Conservation (phyloP, 2,329 filamentous ascomycete species). For the Calcarisporium arbuscula region DNA sequence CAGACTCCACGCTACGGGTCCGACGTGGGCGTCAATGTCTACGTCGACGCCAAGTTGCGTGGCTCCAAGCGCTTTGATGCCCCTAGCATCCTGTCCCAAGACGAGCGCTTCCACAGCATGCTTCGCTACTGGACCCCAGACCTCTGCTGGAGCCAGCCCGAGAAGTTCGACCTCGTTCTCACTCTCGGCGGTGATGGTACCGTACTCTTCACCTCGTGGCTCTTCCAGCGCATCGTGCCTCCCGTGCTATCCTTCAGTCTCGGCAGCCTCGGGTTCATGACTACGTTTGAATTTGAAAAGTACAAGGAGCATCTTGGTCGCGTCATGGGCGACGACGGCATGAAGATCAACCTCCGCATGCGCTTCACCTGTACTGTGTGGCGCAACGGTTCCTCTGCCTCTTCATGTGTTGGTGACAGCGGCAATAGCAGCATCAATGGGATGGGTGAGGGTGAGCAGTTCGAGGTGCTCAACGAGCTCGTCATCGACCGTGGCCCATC, state of each 20-base stretch:
- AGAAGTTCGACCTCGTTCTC: conserved; percentile 91
- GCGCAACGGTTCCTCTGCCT: conserved; percentile 54
- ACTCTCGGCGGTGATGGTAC: conserved; percentile 84
- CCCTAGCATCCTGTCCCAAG: conserved; percentile 61
- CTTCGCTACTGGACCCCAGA: conserved; percentile 95
- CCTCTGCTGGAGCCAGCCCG: conserved; percentile 86
- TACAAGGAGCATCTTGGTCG: conserved; percentile 83
- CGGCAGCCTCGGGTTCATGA: conserved; percentile 81
- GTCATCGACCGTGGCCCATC: conserved; percentile 97
- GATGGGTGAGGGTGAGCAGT: conserved; percentile 85
- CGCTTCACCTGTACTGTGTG: conserved; percentile 98
- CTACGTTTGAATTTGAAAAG: conserved; percentile 78
- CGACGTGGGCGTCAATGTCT: conserved; percentile 89
- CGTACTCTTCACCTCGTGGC: conserved; percentile 81
- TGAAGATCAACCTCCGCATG: conserved; percentile 98
- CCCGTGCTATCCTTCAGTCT: conserved; percentile 80
- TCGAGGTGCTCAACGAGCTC: conserved; percentile 96
- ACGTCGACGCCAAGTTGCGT: conserved; percentile 92
- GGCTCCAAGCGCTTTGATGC: conserved; percentile 84
- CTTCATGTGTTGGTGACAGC: too few species aligned
- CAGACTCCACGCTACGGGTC: conserved; percentile 83
- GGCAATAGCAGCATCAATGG: conserved; percentile 46
- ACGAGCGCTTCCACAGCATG: conserved; percentile 74
- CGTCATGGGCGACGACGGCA: conserved; percentile 89
- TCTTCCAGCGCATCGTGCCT: conserved; percentile 85